Percentiles rank a stretch among this genome's conserved stretches.
Conservation (phyloP, 2,329 filamentous ascomycete genomes). For the Diaporthe australafricana region DNA sequence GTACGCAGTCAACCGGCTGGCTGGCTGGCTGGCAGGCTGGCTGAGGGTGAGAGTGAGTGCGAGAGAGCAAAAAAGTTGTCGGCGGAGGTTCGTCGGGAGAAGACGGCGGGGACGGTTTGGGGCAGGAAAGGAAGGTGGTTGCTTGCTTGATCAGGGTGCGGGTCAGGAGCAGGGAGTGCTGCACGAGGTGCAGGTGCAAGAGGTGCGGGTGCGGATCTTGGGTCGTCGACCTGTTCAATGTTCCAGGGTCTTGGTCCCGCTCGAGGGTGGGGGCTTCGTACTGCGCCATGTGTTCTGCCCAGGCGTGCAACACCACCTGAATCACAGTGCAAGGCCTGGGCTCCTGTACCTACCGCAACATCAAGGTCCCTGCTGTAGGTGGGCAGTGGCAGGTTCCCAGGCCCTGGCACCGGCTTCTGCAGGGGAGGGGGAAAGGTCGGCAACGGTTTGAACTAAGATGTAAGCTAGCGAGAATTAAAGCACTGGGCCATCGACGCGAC, state of each 20-base stretch:
- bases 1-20: not conserved
- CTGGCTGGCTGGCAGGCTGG: not conserved
- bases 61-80: not conserved
- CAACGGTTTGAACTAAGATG: not conserved
- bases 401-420: not conserved
- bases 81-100: slow-evolving; percentile 24
- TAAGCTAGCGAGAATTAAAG: not conserved
- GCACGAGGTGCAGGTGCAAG: not conserved
- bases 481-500: not conserved
- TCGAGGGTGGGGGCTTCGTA: not conserved
- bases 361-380: no score
- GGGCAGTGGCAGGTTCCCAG: no score
- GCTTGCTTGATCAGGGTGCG: slow-evolving; percentile 10
- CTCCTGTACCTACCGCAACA: not conserved
- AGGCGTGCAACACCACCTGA: not conserved
- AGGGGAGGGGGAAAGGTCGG: not conserved
- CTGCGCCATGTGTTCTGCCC: not conserved
- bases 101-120: slow-evolving; percentile 30
- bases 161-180: not conserved
- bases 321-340: not conserved
- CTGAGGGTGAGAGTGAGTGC: not conserved
- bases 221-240: not conserved
- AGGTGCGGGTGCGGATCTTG: not conserved
- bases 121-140: slow-evolving; percentile 20
- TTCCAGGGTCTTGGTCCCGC: slow-evolving; percentile 1